A percentile compares a stretch with the other conserved stretches of the same genome.
Evolutionary conservation across 2,329 filamentous ascomycete species (phyloP).

Genomic region (Monilinia aucupariae): DNA sequence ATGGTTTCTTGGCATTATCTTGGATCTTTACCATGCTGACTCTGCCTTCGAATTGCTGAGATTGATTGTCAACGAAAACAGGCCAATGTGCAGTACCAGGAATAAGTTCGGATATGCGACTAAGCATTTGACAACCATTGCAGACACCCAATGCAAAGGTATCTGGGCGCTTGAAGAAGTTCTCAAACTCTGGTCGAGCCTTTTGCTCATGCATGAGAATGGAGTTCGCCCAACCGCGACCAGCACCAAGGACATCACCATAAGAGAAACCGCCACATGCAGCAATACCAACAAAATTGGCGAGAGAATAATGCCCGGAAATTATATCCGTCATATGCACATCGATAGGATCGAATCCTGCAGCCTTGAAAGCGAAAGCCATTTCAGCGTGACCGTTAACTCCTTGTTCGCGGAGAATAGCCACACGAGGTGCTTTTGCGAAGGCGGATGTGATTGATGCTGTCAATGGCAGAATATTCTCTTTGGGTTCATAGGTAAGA

Average conservation of each 20-base stretch:
- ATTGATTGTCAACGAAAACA: conserved; percentile 76
- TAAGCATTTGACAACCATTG: conserved; percentile 96
- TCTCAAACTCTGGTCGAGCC: conserved; percentile 67
- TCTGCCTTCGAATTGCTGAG: conserved; percentile 85
- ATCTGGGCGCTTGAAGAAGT: conserved; percentile 81
- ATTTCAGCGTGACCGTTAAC: conserved; percentile 97
- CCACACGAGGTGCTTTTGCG: conserved; percentile 64
- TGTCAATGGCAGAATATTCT: conserved; percentile 66
- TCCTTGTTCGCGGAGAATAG: conserved; percentile 90
- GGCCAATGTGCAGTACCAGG: conserved; percentile 82
- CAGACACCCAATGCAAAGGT: conserved; percentile 93
- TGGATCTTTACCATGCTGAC: conserved; percentile 78
- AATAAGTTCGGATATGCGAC: conserved; percentile 74
- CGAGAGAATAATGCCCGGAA: conserved; percentile 64
- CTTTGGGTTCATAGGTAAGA: conserved; percentile 69
- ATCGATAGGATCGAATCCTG: conserved; percentile 87
- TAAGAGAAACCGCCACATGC: conserved; percentile 98
- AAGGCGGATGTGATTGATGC: conserved; percentile 47
- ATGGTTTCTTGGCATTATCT: conserved; percentile 54
- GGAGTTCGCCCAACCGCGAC: conserved; percentile 91
- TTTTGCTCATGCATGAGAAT: conserved; percentile 77
- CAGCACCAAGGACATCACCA: conserved; percentile 81
- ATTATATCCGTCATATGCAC: conserved; percentile 96
- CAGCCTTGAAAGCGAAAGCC: conserved; percentile 89
- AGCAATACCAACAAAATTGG: conserved; percentile 79